Conservation (phyloP, 164 flowering plant genomes). For the Kalanchoe fedtschenkoi region DNA sequence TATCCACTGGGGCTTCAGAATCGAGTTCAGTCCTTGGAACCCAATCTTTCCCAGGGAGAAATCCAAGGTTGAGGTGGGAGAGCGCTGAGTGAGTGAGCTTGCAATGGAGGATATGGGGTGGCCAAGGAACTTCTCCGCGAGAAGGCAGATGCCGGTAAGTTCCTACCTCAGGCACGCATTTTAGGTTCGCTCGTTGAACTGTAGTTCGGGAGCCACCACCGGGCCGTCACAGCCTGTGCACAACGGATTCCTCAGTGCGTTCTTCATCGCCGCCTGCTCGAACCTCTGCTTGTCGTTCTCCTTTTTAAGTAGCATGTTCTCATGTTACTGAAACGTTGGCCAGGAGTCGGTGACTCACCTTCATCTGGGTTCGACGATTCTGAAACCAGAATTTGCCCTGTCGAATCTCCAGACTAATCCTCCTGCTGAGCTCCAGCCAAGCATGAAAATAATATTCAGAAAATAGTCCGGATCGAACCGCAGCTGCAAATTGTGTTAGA, state of each 20-base stretch:
- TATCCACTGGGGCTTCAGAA: too few species aligned
- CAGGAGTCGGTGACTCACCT: too few species aligned
- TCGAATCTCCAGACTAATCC: too few species aligned
- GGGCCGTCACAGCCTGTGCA: slow-evolving; percentile 50
- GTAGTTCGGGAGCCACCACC: slow-evolving; percentile 24
- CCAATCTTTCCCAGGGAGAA: too few species aligned
- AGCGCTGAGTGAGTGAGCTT: slow-evolving; percentile 10
- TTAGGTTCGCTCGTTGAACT: slow-evolving; percentile 37
- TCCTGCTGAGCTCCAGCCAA: too few species aligned
- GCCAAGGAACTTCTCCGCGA: slow-evolving; percentile 34
- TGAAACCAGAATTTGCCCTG: too few species aligned
- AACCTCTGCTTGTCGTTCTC: slow-evolving; percentile 42
- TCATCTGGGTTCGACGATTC: too few species aligned
- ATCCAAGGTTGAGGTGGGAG: slow-evolving; percentile 18
- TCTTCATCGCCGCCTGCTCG: slow-evolving; percentile 36
- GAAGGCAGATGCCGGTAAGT: slow-evolving; percentile 22
- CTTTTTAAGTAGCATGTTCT: slow-evolving; percentile 38
- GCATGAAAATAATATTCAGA: too few species aligned
- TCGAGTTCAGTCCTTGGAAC: too few species aligned
- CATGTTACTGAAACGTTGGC: too few species aligned
- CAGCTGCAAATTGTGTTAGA: too few species aligned
- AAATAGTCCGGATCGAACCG: too few species aligned
- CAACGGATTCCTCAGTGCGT: slow-evolving; percentile 31
- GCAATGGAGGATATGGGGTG: slow-evolving; percentile 15
- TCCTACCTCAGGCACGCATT: slow-evolving; percentile 45